These are phyloP conservation scores for Mariannaea elegans DNA, from an alignment of 2,329 filamentous ascomycete genomes.

Conservation along the genomic window DNA sequence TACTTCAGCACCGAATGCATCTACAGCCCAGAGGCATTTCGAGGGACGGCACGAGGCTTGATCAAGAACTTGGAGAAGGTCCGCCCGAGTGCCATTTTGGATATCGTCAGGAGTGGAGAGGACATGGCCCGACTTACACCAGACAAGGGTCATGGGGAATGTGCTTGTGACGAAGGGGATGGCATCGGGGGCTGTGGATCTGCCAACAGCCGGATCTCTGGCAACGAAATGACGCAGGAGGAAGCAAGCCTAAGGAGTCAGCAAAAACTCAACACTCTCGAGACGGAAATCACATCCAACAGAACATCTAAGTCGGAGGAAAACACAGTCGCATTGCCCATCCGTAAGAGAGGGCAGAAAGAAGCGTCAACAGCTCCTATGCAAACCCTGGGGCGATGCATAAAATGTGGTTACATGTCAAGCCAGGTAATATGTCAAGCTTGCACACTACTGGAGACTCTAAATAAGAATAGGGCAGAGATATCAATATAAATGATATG, in stretches of 20 bases:
- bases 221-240: conserved; percentile 83
- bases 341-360: conserved; percentile 42
- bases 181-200: conserved; percentile 75
- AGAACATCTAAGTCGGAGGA: conserved; percentile 34
- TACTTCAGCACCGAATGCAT: conserved; percentile 99
- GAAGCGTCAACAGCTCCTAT: conserved; percentile 51
- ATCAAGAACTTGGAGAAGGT: conserved; percentile 97
- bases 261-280: conserved; percentile 33
- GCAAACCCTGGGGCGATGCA: conserved; percentile 84
- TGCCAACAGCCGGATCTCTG: conserved; percentile 69
- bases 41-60: conserved; percentile 87
- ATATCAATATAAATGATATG: conserved; percentile 58
- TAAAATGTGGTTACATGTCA: conserved; percentile 92
- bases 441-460: conserved; percentile 84
- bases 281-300: conserved; percentile 45
- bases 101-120: conserved; percentile 93
- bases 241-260: conserved; percentile 60
- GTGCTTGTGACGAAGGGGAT: conserved; percentile 49
- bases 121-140: conserved; percentile 85
- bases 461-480: conserved; percentile 81
- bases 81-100: conserved; percentile 90
- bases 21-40: conserved; percentile 96
- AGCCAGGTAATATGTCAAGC: conserved; percentile 95
- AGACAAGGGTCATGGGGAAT: conserved; percentile 48
- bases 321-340: conserved; percentile 46